Base-by-base conservation (phyloP, 176 grass and related monocot species). In the Carex littledalei region DNA sequence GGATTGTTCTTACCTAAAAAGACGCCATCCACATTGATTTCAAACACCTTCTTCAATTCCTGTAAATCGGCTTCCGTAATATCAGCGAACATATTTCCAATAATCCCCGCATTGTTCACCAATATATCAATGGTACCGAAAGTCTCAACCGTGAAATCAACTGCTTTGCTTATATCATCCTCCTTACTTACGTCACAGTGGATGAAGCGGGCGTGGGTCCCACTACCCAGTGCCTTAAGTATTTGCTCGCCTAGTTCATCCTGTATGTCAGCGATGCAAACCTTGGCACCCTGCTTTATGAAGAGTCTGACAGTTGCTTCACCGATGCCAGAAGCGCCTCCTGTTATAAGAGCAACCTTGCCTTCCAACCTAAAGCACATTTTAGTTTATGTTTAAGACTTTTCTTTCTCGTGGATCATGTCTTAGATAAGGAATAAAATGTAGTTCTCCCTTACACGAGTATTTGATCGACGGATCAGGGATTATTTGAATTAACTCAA, bases 261-360 rank as follows among this genome's bases (percentile, higher is more conserved):
- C 15, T 93, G 60, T 88, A 98, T 20, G 15, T 98, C 92, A 15
- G 89, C 89, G 52, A 98, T 85, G 34, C 95, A 94, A 16, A 98
- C 86, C 89, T 93, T 98, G 1, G 95, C 95, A n/a, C 95, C 92
- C 14, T 98, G 95, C 56, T 93, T 74, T 57, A 57, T 89, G 74
- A 98, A 98, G 79, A 98, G 95, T 18, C 82, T 92, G 0, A 66
- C 88, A 37, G 91, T 89, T 82, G 89, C 86, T 79, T 98, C 88
- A 2, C 95, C 95, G 3, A 94, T 94, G 3, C 95, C 95, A 1
- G 85, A 60, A 11, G 91, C 91, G 4, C 95, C 89, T 1, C 95
- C 92, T 6, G 92, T 93, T 18, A 98, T 87, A 24, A 98, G 85
- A n/a, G 88, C 91, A 4, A 93, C 92, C 87, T 98, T 94, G 3